These are phyloP conservation scores for Tetrapisispora namnaoensis DNA, from an alignment of 805 yeast species.

Conservation along the genomic window DNA sequence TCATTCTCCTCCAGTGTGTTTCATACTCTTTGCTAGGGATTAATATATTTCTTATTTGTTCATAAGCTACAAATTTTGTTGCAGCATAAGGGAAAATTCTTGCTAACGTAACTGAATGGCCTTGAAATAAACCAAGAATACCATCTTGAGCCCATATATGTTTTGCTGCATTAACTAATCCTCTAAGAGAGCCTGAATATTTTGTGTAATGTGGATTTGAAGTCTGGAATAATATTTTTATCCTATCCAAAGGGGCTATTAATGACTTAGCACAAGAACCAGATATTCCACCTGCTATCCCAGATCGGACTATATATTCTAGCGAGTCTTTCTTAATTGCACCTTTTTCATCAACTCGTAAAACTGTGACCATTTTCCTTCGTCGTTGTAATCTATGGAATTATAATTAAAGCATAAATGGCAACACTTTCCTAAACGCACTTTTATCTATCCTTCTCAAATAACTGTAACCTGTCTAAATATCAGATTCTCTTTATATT, in stretches of 20 bases:
- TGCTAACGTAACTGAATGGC: slow-evolving; percentile 86
- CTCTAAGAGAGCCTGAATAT: slow-evolving; percentile 70
- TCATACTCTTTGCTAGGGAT: slow-evolving; percentile 71
- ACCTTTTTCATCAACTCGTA: neutral
- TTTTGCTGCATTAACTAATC: slow-evolving; percentile 62
- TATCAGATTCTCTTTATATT: too few species aligned
- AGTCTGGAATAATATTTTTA: slow-evolving; percentile 91
- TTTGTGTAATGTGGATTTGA: slow-evolving; percentile 79
- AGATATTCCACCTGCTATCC: slow-evolving; percentile 89
- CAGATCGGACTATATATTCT: slow-evolving; percentile 75
- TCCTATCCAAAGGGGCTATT: slow-evolving; percentile 91
- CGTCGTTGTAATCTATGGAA: neutral
- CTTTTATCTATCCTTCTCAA: too few species aligned
- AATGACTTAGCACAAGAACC: slow-evolving; percentile 94
- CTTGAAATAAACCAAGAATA: slow-evolving; percentile 73
- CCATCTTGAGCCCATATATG: slow-evolving; percentile 67
- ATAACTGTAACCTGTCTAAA: too few species aligned
- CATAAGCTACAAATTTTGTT: slow-evolving; percentile 91
- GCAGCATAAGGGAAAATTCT: slow-evolving; percentile 96
- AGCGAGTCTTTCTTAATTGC: slow-evolving; percentile 53
- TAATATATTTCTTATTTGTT: slow-evolving; percentile 70
- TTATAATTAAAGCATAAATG: too few species aligned
- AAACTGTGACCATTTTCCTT: neutral
- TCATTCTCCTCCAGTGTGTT: slow-evolving; percentile 66
- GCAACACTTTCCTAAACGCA: neutral